Evolutionary conservation across 441 rosid genomes (phyloP), one percentile per base, ranked within the genome.

Genomic region (Populus hybrid): DNA sequence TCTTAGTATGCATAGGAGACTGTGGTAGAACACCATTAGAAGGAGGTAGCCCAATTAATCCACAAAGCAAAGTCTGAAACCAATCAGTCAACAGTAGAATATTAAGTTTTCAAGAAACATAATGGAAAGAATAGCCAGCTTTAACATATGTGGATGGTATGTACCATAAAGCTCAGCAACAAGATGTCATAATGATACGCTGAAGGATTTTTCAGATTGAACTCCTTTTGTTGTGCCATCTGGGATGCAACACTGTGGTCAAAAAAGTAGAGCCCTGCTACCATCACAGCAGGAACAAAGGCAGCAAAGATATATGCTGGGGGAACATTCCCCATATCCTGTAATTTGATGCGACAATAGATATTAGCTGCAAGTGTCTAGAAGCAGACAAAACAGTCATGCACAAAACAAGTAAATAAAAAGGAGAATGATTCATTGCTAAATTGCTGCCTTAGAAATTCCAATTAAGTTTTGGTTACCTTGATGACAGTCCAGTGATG

Each of bases 1-100:
- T 90, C 83, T 88, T 88, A 0, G 90, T 86, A 69, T 90, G 93
- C 93, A 88, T 88, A 3, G 93, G 91, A 53, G n/a, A n/a, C n/a
- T n/a, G n/a, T n/a, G n/a, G n/a, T n/a, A n/a, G n/a, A n/a, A n/a
- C n/a, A n/a, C n/a, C 90, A 66, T 88, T 88, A 9, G 90, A 85
- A 56, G 91, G 93, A 66, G 91, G 91, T 26, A 90, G 79, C n/a
- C 93, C 91, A 53, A 88, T 64, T 79, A 90, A 81, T 73, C 93
- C 91, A 75, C 91, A 88, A 23, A 88, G 76, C 76, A 89, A 70
- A 59, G 93, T 88, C 93, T 89, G 80, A 21, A 29, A 45, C 42
- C 65, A 68, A 18, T 67, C 56, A 7, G 29, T 64, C 67, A 59
- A 53, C 28, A 71, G 23, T 20, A 56, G 20, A 28, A 73, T 35